Evolutionary conservation across 2,329 filamentous ascomycete genomes (phyloP).

Genomic region (Fusarium sp.): DNA sequence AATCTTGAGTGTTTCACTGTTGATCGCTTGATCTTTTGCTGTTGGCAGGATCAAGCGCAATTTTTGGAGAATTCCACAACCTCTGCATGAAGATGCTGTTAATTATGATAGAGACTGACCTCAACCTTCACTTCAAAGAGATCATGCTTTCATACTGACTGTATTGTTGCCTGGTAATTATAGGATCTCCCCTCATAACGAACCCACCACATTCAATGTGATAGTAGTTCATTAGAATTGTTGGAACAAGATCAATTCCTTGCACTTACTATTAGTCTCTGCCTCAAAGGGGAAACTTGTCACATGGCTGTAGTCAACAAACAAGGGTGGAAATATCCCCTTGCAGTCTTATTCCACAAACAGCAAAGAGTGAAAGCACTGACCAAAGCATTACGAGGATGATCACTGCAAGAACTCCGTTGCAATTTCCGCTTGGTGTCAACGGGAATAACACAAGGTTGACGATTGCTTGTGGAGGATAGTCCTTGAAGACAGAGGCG

Average conservation of each 20-base stretch:
- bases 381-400: neutral
- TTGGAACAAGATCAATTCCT: too few relatives aligned
- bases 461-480: neutral
- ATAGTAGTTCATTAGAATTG: neutral
- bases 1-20: neutral
- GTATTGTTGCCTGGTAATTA: too few relatives aligned
- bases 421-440: constrained; percentile 16
- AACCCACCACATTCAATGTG: neutral
- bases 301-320: neutral
- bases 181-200: too few relatives aligned
- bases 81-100: neutral
- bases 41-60: neutral
- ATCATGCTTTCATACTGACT: neutral
- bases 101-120: neutral
- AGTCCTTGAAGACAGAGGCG: neutral
- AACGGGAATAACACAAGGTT: neutral
- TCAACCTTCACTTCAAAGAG: neutral
- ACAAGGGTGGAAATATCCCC: neutral
- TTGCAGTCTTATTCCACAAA: neutral
- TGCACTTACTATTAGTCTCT: neutral
- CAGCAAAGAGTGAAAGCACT: neutral
- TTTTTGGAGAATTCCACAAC: neutral
- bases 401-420: constrained; percentile 9
- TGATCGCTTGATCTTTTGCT: neutral
- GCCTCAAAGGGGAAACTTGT: neutral